Percentiles rank a stretch among this genome's conserved stretches.
Conservation (phyloP, 2,329 filamentous ascomycete genomes). For the Colletotrichum graminicola region DNA sequence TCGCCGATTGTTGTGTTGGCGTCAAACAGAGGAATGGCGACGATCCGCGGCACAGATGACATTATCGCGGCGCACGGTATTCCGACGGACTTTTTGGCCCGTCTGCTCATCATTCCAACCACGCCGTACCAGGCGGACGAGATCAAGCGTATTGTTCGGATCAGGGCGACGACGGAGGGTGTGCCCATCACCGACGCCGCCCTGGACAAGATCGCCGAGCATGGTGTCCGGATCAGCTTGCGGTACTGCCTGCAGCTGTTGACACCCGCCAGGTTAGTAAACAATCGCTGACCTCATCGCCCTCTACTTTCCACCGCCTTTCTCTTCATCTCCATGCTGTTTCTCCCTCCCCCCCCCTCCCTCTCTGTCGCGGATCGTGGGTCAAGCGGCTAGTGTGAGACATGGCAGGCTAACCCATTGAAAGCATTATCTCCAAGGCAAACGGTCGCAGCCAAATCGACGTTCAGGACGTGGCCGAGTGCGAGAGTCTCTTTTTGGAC, state of each 20-base stretch:
- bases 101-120: slow-evolving; percentile 95
- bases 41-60: slow-evolving; percentile 88
- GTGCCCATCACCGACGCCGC: slow-evolving; percentile 85
- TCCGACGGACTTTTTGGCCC: slow-evolving; percentile 91
- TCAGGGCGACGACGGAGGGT: slow-evolving; percentile 85
- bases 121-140: slow-evolving; percentile 89
- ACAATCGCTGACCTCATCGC: background rate
- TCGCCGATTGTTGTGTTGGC: slow-evolving; percentile 97
- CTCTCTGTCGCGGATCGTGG: slow-evolving; percentile 23
- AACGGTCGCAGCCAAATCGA: slow-evolving; percentile 83
- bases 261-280: slow-evolving; percentile 79
- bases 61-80: slow-evolving; percentile 92
- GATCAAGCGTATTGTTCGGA: slow-evolving; percentile 91
- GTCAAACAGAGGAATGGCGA: slow-evolving; percentile 94
- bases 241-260: slow-evolving; percentile 94
- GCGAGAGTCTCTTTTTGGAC: slow-evolving; percentile 87
- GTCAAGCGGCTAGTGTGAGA: slow-evolving; percentile 46
- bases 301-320: slow-evolving; percentile 19
- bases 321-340: slow-evolving; percentile 20
- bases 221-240: slow-evolving; percentile 90
- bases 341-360: slow-evolving; percentile 8
- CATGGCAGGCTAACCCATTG: slow-evolving; percentile 49
- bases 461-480: slow-evolving; percentile 81
- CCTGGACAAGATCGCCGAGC: slow-evolving; percentile 86
- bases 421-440: slow-evolving; percentile 87